Conservation (phyloP, 306 rosid genomes). For the Echinosophora koreensis region DNA sequence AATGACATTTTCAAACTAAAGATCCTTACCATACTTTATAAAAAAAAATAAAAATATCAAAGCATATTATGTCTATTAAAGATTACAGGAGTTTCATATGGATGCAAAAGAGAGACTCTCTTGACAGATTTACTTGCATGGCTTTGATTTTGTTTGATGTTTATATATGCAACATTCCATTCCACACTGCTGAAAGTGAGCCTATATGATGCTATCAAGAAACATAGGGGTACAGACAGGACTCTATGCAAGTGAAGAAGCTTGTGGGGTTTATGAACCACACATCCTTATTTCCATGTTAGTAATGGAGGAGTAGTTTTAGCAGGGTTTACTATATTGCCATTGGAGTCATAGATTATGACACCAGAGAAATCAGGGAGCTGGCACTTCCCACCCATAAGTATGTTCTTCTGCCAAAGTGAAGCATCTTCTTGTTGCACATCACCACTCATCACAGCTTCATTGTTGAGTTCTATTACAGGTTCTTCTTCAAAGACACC, state of each 20-base stretch:
- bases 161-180: neutral
- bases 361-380: conserved; percentile 93
- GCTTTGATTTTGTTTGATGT: neutral
- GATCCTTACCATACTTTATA: neutral
- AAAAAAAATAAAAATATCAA: neutral
- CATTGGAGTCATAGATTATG: conserved; percentile 78
- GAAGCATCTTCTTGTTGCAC: conserved; percentile 57
- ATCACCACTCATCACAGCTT: conserved; percentile 41
- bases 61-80: neutral
- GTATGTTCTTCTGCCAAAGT: conserved; percentile 88
- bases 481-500: conserved; percentile 53
- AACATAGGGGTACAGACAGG: neutral
- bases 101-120: neutral
- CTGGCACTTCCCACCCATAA: conserved; percentile 94
- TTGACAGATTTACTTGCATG: neutral
- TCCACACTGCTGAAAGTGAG: conserved; percentile 1
- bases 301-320: conserved; percentile 63
- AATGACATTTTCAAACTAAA: conserved; percentile 5
- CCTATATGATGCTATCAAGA: neutral
- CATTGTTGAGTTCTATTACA: conserved; percentile 57
- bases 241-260: conserved; percentile 14
- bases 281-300: conserved; percentile 64
- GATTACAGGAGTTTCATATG: conserved; percentile 17
- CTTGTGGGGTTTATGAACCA: neutral
- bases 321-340: conserved; percentile 63